phyloP scores from a whole-genome alignment of 805 yeast genomes.

The Metschnikowia aberdeeniae region DNA sequence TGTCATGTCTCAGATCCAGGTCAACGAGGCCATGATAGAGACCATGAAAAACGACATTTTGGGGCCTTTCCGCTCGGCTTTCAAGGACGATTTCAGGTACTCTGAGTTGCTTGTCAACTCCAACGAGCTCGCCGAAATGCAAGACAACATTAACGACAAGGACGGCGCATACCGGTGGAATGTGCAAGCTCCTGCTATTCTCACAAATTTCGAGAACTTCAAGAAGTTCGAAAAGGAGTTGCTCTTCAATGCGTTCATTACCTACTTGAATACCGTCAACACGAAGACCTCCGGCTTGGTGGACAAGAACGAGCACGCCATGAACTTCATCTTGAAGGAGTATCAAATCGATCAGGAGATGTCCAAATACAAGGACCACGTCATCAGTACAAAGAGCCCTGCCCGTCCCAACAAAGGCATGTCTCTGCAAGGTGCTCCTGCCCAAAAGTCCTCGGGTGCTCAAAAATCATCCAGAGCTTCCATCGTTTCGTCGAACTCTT shows the following conservation, averaged over 20 bases:
- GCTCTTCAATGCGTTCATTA: slow-evolving; percentile 59
- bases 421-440: neutral
- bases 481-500: slow-evolving; percentile 12
- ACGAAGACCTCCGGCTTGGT: slow-evolving; percentile 22
- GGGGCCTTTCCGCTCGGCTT: slow-evolving; percentile 49
- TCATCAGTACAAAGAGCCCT: slow-evolving; percentile 22
- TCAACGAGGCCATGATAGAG: slow-evolving; percentile 46
- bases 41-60: slow-evolving; percentile 52
- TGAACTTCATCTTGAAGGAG: slow-evolving; percentile 56
- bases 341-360: slow-evolving; percentile 36
- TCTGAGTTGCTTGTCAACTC: slow-evolving; percentile 50
- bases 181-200: slow-evolving; percentile 69
- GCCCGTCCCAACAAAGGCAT: neutral
- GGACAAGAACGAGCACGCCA: slow-evolving; percentile 52
- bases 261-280: slow-evolving; percentile 46
- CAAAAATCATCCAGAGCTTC: slow-evolving; percentile 6
- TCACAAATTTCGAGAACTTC: slow-evolving; percentile 68
- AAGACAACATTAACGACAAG: slow-evolving; percentile 20
- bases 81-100: slow-evolving; percentile 52
- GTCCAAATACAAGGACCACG: slow-evolving; percentile 32
- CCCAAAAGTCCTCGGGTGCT: neutral
- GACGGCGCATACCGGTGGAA: slow-evolving; percentile 64
- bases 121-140: slow-evolving; percentile 39
- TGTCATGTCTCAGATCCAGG: slow-evolving; percentile 45
- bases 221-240: slow-evolving; percentile 57